Evolutionary conservation across 106 monocot genomes (phyloP).

Genomic region (Iris macrosiphon): DNA sequence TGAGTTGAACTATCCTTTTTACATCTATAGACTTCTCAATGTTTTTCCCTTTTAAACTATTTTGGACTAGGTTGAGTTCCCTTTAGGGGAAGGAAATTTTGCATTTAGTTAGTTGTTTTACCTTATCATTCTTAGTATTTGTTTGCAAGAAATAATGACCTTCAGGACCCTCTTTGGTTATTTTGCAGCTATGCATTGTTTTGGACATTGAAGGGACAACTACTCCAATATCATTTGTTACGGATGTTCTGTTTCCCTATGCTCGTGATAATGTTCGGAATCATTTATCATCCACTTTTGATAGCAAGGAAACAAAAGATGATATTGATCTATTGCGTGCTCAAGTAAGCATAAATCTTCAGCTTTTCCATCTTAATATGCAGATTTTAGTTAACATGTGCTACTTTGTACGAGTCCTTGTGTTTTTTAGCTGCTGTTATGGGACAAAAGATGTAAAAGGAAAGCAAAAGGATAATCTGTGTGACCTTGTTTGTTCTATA

Average conservation of each 20-base stretch:
- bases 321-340: constrained; percentile 57
- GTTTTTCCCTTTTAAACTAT: neutral
- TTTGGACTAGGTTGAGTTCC: too few species aligned
- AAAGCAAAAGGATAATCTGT: too few species aligned
- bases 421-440: too few species aligned
- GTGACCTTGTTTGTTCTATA: too few species aligned
- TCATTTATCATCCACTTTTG: constrained; percentile 56
- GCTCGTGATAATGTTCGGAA: constrained; percentile 67
- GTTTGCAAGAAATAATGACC: neutral
- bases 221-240: constrained; percentile 82
- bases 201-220: constrained; percentile 90
- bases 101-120: too few species aligned
- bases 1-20: constrained; percentile 9
- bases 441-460: too few species aligned
- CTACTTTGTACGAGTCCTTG: too few species aligned
- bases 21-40: neutral
- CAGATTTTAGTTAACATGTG: too few species aligned
- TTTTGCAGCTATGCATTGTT: constrained; percentile 49
- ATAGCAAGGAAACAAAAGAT: constrained; percentile 59
- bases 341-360: constrained; percentile 38
- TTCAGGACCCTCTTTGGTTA: too few species aligned
- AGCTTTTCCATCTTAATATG: too few species aligned
- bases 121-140: too few species aligned
- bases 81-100: too few species aligned
- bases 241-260: constrained; percentile 75